Base-by-base conservation (phyloP, 2,329 filamentous ascomycete species). In the Orbilia ellipsospora region DNA sequence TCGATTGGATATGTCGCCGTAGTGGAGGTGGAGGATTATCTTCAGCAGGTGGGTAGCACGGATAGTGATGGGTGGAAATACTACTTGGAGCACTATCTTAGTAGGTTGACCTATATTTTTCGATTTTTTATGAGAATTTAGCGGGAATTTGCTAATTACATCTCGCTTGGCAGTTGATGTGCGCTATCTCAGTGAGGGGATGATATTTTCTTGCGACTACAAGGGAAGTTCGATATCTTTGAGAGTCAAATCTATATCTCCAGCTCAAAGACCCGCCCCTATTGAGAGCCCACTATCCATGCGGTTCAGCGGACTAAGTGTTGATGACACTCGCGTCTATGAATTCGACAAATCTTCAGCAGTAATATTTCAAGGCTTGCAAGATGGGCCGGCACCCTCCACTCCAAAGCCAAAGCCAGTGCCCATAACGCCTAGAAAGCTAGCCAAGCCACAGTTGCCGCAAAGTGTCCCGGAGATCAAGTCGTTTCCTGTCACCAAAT, bases 31-130 rank as follows among this genome's bases (percentile, higher is more conserved):
- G 77, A 73, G 44, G 79, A 80, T 52, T 59, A 77, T 48, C 55
- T 73, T 20, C 63, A 67, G 12, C 61, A 42, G 20, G 68, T 79
- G n/a, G 55, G 60, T 52, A 65, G 65, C 2, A 40, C 48, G 10
- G 73, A 77, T 36, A 61, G 59, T 12, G 77, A 79, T 23, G 78
- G 78, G 5, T 80, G 79, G 79, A 77, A 57, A 45, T 79, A 77
- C 56, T 79, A 78, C 52, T 67, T 80, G 51, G 78, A 80, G 67
- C 78, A 80, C 70, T 77, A 77, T 55, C 68, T 80, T 10, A 63
- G 79, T 80, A 68, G 52, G 79, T 79, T 48, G 55, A 31, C 20
- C 44, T 2, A 26, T n/a, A 55, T 40, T 8, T 13, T 40, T 40
- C 31, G 6, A 18, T 16, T 16, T 55, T 15, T 50, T 13, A 18